These are phyloP conservation scores for Fonsecaea multimorphosa DNA, from an alignment of 2,329 filamentous ascomycete genomes.

Conservation along the genomic window DNA sequence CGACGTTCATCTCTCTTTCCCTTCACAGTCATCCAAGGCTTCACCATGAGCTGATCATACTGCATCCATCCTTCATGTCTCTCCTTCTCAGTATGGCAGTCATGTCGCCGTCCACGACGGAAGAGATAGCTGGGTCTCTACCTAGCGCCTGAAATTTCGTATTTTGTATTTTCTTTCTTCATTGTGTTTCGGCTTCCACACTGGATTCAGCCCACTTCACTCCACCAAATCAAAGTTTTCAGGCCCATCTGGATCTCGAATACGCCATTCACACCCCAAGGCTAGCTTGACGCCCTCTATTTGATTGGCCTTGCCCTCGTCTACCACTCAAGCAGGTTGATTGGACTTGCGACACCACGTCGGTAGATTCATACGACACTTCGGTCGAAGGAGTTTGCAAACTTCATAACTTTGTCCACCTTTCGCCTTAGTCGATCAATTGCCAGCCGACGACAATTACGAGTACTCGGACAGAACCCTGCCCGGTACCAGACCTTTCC, in stretches of 20 bases:
- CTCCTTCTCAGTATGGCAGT: too few species aligned
- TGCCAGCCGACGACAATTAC: not conserved
- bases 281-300: not conserved
- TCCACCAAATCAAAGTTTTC: slow-evolving; percentile 2
- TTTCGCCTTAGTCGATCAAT: not conserved
- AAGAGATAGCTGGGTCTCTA: not conserved
- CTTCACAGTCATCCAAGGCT: too few species aligned
- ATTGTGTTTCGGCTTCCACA: not conserved
- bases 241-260: not conserved
- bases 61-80: not conserved
- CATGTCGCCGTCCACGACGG: not conserved
- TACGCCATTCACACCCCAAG: not conserved
- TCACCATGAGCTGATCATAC: not conserved
- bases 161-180: not conserved
- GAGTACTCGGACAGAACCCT: not conserved
- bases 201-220: not conserved
- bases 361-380: not conserved
- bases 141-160: not conserved
- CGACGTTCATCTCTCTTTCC: not conserved
- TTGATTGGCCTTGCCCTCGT: slow-evolving; percentile 5
- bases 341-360: not conserved
- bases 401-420: not conserved
- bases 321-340: not conserved
- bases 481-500: not conserved
- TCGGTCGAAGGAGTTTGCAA: not conserved